Evolutionary conservation across 2,329 filamentous ascomycete species (phyloP).

Genomic region (Exophiala sp.): DNA sequence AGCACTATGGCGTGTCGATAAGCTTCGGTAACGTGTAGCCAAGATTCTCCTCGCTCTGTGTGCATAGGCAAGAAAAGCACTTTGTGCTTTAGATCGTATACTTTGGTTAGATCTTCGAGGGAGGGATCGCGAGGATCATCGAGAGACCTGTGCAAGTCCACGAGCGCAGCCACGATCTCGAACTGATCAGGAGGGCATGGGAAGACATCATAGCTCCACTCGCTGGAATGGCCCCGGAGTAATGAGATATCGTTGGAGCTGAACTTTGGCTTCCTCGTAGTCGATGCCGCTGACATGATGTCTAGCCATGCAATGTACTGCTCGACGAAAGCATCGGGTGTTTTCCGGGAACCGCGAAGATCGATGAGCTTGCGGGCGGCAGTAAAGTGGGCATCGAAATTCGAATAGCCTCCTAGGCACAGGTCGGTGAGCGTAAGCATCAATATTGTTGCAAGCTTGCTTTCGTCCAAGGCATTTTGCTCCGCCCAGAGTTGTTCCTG

Average conservation of each 20-base stretch:
- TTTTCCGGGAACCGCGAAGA: constrained; percentile 3
- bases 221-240: background rate
- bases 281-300: constrained; percentile 7
- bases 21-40: constrained; percentile 12
- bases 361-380: constrained; percentile 7
- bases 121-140: background rate
- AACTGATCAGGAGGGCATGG: constrained; percentile 12
- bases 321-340: constrained; percentile 6
- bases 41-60: constrained; percentile 1
- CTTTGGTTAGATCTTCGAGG: background rate
- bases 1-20: constrained; percentile 9
- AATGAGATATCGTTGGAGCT: background rate
- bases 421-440: constrained; percentile 12
- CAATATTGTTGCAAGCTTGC: constrained; percentile 6
- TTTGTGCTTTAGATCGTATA: background rate
- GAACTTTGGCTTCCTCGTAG: background rate
- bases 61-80: constrained; percentile 1
- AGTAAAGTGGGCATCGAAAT: constrained; percentile 10
- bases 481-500: constrained; percentile 14
- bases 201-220: constrained; percentile 14
- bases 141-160: constrained; percentile 2
- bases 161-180: background rate
- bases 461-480: constrained; percentile 4
- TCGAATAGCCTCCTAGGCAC: constrained; percentile 4
- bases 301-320: constrained; percentile 11